Conservation (phyloP, 1,284 basidiomycete species). For the Malassezia equina region DNA sequence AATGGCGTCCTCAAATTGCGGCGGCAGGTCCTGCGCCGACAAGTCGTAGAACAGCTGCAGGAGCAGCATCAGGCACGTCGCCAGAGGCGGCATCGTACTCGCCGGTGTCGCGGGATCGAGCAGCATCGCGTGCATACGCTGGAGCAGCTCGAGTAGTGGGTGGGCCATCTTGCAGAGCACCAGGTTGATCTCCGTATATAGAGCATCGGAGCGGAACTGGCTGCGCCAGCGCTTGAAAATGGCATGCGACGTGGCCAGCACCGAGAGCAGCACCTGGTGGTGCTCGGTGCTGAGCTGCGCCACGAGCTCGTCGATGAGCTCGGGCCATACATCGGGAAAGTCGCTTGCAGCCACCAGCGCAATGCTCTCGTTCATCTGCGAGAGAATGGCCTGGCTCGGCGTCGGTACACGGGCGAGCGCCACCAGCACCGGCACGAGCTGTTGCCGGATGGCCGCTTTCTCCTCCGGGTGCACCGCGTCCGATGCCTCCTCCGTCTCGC, state of each 20-base stretch:
- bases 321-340: constrained; percentile 39
- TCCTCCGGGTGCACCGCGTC: constrained; percentile 50
- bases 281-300: constrained; percentile 66
- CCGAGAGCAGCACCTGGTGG: constrained; percentile 74
- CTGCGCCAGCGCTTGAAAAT: constrained; percentile 90
- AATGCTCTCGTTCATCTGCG: constrained; percentile 40
- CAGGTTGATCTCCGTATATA: constrained; percentile 85
- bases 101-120: constrained; percentile 48
- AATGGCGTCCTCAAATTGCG: constrained; percentile 82
- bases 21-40: constrained; percentile 87
- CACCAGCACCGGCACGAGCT: constrained; percentile 73
- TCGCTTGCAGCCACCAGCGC: constrained; percentile 38
- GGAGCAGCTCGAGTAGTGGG: constrained; percentile 62
- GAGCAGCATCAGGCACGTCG: constrained; percentile 54
- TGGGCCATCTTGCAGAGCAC: constrained; percentile 73
- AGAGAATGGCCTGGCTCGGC: constrained; percentile 29
- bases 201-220: constrained; percentile 72
- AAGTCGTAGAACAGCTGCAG: constrained; percentile 87
- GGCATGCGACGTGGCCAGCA: constrained; percentile 86
- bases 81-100: constrained; percentile 44
- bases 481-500: constrained; percentile 24
- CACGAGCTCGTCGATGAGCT: constrained; percentile 38
- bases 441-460: constrained; percentile 59
- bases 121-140: constrained; percentile 31
- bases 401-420: constrained; percentile 50